Evolutionary conservation across 2,329 filamentous ascomycete species (phyloP), one percentile per base, ranked within the genome.

Genomic region (Nigrograna mackinnonii): DNA sequence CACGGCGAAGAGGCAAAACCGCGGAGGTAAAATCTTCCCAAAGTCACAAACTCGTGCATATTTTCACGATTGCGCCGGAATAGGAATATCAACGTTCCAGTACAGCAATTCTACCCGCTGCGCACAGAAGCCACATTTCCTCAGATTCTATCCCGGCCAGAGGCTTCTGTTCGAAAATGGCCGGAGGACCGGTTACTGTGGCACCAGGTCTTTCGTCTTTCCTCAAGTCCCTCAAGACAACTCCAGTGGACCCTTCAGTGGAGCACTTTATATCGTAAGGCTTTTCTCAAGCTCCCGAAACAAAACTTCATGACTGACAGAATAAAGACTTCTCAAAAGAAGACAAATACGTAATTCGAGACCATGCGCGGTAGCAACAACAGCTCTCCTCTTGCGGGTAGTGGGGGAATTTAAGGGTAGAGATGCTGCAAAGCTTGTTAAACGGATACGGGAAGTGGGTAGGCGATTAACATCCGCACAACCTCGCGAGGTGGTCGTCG

Each of bases 291-390:
- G 37, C 47, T 35, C 46, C 37, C 36, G 24, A 9, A 6, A 7
- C 14, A 22, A n/a, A 16, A 36, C 21, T 39, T 45, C 13, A 40
- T 13, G 9, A 14, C 28, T 56, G 11, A 60, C 49, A 33, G 6
- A 22, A 13, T 32, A 19, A 57, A 94, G 89, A 39, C 84, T 96
- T 16, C 80, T 99, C 52, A 96, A 96, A 71, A 80, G 91, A 66
- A 80, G 91, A 57, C 92, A 97, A 66, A 95, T 99, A 61, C 83
- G 82, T 48, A 89, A 89, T 53, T 89, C 91, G 35, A 84, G 94
- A 68, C 83, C 88, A 67, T 96, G 91, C 71, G 94, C 94, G 43
- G 84, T 94, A 45, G 91, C 91, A 47, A 97, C 92, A 3, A 89
- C 91, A 17, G 87, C 95, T 58, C 84, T 97, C 20, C 83, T 99